These are phyloP conservation scores for Pistacia vera DNA, from an alignment of 345 rosid genomes.

Conservation along the genomic window DNA sequence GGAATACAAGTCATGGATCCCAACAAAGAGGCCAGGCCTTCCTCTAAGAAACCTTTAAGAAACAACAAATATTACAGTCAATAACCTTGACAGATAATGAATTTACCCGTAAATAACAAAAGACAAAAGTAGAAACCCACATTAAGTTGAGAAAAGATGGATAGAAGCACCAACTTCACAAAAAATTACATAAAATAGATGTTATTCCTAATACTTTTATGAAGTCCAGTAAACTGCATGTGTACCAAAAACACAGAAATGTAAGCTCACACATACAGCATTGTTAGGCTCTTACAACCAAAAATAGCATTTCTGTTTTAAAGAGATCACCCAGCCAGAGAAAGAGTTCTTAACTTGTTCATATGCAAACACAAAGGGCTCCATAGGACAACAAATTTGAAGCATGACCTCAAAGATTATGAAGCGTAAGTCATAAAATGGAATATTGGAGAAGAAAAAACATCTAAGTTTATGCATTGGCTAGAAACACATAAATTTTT, in stretches of 20 bases:
- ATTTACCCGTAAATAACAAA: background rate
- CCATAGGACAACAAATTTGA: background rate
- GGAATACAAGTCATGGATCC: slow-evolving; percentile 54
- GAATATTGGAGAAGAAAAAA: background rate
- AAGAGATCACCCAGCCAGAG: background rate
- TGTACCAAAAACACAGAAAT: background rate
- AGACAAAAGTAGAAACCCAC: background rate
- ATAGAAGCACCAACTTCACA: background rate
- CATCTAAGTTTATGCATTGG: background rate
- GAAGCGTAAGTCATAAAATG: background rate
- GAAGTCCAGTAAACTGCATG: background rate
- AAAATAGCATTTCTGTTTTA: background rate
- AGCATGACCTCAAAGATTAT: background rate
- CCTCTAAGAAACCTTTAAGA: slow-evolving; percentile 81
- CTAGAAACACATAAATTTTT: no score
- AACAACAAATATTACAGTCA: slow-evolving; percentile 11
- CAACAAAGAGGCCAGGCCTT: slow-evolving; percentile 56
- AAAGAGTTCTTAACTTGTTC: background rate
- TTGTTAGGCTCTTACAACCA: background rate
- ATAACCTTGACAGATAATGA: slow-evolving; percentile 1
- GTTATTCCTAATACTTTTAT: background rate
- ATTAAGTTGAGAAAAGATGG: background rate
- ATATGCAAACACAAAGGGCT: background rate
- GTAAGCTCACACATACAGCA: background rate
- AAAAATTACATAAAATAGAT: slow-evolving; percentile 5